Evolutionary conservation across 768 basidiomycete genomes (phyloP), one percentile per base, ranked within the genome.

Genomic region (Lentinus brumalis): DNA sequence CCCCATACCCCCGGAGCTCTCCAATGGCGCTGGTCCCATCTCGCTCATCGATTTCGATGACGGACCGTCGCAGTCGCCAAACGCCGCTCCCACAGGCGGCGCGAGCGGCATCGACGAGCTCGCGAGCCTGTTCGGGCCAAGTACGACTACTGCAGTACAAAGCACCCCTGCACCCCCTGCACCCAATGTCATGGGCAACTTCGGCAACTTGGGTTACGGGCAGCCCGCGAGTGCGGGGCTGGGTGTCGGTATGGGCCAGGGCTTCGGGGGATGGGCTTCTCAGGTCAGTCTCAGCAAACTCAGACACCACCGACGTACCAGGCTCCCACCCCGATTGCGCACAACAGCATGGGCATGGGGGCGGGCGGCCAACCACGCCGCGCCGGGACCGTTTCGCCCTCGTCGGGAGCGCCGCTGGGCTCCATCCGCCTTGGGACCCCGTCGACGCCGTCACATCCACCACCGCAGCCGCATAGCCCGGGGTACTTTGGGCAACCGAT

Each of bases 11-110:
- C 70, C 79, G 4, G 85, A 89, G 67, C 74, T 85, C 30, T 76
- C 79, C 49, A 73, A 72, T n/a, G 68, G 67, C 41, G 69, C 73
- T 35, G 49, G 57, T 3, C 42, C 56, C 10, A 51, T 76, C 5
- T 91, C 90, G 1, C 79, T 94, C 56, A 93, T 94, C 68, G 91
- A 93, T 74, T 80, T 94, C 63, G 89, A 93, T 67, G 91, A 92
- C 42, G 31, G 69, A 1, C 72, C 72, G 35, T 60, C 63, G 31
- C 41, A 49, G 32, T 35, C 59, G 21, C 21, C 21, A 26, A 26
- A 26, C 39, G 57, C 50, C 30, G 69, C 8, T 56, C 69, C 18
- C 50, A 71, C 16, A 59, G 72, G 30, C 46, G 30, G 67, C 26
- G 57, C 66, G 14, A 67, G 72, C 16, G 66, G 75, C 1, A 74